phyloP scores from a whole-genome alignment of 352 stramenopile species.

The Aphanomyces euteiches region DNA sequence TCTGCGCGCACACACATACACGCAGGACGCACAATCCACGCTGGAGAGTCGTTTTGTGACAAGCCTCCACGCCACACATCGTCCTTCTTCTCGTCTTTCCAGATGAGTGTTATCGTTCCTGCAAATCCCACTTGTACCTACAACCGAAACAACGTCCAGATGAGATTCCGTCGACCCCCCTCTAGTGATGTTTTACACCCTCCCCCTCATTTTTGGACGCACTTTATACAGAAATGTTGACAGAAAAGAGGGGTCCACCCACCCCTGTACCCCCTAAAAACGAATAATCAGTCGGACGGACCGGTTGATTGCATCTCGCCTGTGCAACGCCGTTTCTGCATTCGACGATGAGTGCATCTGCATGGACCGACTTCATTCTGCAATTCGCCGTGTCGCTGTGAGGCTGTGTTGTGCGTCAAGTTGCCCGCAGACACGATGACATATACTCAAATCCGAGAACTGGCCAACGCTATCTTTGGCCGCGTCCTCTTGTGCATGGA shows the following conservation, averaged over 20 bases:
- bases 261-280: no score
- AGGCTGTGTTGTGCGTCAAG: no score
- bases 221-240: no score
- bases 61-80: not conserved
- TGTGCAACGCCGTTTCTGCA: not conserved
- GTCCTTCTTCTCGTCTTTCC: not conserved
- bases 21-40: no score
- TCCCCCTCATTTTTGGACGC: no score
- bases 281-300: no score
- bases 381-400: not conserved
- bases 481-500: conserved; percentile 17
- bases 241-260: no score
- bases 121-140: no score
- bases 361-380: not conserved
- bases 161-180: not conserved
- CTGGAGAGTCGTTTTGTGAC: not conserved
- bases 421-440: no score
- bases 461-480: conserved; percentile 26
- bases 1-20: no score
- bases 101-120: no score
- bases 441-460: conserved; percentile 15
- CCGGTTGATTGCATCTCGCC: conserved; percentile 7
- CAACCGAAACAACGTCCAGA: not conserved
- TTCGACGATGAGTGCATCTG: not conserved
- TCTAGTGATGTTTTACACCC: no score